Percentiles rank a stretch among this genome's conserved stretches.
Conservation (phyloP, 371 early-diverging fungal genomes). For the Circinella umbellata region DNA sequence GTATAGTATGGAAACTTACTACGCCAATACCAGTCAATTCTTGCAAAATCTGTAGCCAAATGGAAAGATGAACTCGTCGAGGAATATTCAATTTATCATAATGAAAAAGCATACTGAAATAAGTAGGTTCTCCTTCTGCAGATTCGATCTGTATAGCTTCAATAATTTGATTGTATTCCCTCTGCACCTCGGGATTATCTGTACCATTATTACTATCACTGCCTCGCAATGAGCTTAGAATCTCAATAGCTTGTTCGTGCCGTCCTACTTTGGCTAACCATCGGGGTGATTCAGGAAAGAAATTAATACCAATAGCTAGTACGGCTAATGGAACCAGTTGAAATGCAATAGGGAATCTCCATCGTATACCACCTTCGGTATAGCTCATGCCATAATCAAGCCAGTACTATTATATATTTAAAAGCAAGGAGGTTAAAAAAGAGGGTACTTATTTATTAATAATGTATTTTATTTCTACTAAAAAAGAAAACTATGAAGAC, state of each 20-base stretch:
- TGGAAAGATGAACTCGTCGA: constrained; percentile 45
- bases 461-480: too few relatives aligned
- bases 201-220: constrained; percentile 26
- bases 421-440: too few relatives aligned
- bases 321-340: constrained; percentile 43
- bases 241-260: constrained; percentile 39
- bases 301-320: constrained; percentile 37
- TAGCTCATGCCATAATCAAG: constrained; percentile 43
- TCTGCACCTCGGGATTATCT: constrained; percentile 38
- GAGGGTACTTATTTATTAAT: too few relatives aligned
- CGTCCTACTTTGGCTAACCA: constrained; percentile 45
- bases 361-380: constrained; percentile 41
- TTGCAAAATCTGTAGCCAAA: constrained; percentile 50
- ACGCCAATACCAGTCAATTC: constrained; percentile 44
- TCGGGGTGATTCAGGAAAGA: constrained; percentile 44
- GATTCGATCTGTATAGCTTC: constrained; percentile 31
- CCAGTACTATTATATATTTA: constrained; percentile 31
- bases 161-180: constrained; percentile 38
- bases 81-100: constrained; percentile 42
- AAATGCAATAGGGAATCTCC: constrained; percentile 51
- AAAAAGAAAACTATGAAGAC: too few relatives aligned
- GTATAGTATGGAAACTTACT: constrained; percentile 4
- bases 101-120: constrained; percentile 39
- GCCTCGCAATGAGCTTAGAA: constrained; percentile 45
- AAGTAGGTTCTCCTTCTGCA: constrained; percentile 39